Conservation (phyloP, 2,329 filamentous ascomycete genomes). For the Calonectria multiphialidica region DNA sequence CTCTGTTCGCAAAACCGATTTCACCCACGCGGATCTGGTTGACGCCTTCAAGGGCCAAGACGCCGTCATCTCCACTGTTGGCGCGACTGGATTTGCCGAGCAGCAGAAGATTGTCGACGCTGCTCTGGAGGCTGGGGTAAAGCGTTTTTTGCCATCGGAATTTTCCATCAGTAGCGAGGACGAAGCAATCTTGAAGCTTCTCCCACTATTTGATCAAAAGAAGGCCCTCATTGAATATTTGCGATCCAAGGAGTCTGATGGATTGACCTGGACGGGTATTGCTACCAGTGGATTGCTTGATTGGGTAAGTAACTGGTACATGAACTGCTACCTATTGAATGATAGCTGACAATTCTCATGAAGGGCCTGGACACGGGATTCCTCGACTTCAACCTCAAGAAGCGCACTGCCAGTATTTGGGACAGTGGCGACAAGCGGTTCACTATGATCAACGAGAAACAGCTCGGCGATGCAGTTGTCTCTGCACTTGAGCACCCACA, state of each 20-base stretch:
- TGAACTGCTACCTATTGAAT: background rate
- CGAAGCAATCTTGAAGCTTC: slow-evolving; percentile 24
- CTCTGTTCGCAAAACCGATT: slow-evolving; percentile 27
- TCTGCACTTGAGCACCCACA: slow-evolving; percentile 58
- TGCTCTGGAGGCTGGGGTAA: slow-evolving; percentile 63
- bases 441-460: slow-evolving; percentile 30
- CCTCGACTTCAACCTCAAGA: slow-evolving; percentile 25
- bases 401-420: slow-evolving; percentile 26
- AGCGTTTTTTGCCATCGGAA: slow-evolving; percentile 66
- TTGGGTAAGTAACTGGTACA: slow-evolving; percentile 22
- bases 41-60: slow-evolving; percentile 28
- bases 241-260: slow-evolving; percentile 20
- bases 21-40: slow-evolving; percentile 16
- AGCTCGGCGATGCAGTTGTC: slow-evolving; percentile 60
- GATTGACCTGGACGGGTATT: slow-evolving; percentile 40
- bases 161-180: slow-evolving; percentile 52
- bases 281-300: slow-evolving; percentile 48
- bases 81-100: slow-evolving; percentile 51
- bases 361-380: slow-evolving; percentile 27
- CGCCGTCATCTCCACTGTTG: slow-evolving; percentile 56
- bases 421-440: slow-evolving; percentile 26
- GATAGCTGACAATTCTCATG: background rate
- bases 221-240: slow-evolving; percentile 32
- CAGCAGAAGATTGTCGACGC: slow-evolving; percentile 65
- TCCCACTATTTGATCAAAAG: slow-evolving; percentile 36